Base-by-base conservation (phyloP, 1,284 basidiomycete genomes). In the Gomphus bonarii region DNA sequence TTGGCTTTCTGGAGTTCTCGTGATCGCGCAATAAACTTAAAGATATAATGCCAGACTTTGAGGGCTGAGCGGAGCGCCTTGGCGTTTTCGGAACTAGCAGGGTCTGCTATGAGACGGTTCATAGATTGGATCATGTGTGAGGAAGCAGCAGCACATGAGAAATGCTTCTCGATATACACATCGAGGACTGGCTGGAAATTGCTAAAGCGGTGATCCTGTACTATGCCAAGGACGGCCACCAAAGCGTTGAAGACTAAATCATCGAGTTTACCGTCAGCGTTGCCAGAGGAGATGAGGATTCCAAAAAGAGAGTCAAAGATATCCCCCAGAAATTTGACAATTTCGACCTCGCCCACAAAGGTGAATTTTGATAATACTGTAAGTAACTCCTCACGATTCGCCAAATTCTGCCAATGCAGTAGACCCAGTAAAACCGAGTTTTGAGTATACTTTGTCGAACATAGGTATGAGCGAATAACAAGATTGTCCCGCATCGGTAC, bases 41-140 rank as follows among this genome's bases (percentile, higher is more conserved):
- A 92, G 63, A 98, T 82, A 66, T 95, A 93, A 64, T 94, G 88
- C 91, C 94, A 97, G 20, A 98, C 95, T 69, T 97, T 97, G 63
- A 99, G 77, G 12, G 93, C 88, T 1, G 92, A 84, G 40, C 95
- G 85, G 55, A 97, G 78, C 16, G 81, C 77, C 22, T 86, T 84
- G 0, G 88, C 91, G 3, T 80, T 84, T 33, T 94, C 91, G 10
- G 78, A 75, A 7, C 82, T 78, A 0, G 83, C 81, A 0, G 92
- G 91, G 60, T 88, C 81, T 25, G 75, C 75, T 54, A 97, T 77
- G 6, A 97, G 81, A 18, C 81, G 78, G 65, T 91, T 88, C 88
- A 97, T 90, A 5, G 91, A 90, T 59, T 81, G 82, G 42, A 95
- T 80, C 64, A 97, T 85, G 65, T 86, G 89, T 16, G 85, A 84